Evolutionary conservation across 2,329 filamentous ascomycete species (phyloP).

Genomic region (Colletotrichum paranaense): DNA sequence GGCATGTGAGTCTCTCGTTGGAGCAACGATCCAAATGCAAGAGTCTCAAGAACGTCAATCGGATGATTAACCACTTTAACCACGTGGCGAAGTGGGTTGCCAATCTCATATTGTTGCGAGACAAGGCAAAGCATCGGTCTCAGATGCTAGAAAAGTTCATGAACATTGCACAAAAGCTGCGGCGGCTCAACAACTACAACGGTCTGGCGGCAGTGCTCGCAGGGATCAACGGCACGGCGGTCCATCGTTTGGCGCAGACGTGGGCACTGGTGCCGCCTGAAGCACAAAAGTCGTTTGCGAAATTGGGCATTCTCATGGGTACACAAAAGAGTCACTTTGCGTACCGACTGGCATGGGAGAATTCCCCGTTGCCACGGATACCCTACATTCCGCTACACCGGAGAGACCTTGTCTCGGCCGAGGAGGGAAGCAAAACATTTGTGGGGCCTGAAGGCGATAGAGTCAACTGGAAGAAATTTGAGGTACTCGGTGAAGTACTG

Average conservation of each 20-base stretch:
- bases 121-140: constrained; percentile 95
- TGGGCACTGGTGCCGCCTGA: constrained; percentile 78
- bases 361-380: constrained; percentile 88
- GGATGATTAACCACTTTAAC: constrained; percentile 94
- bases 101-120: constrained; percentile 86
- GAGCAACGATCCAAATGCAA: constrained; percentile 80
- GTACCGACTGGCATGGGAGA: constrained; percentile 98
- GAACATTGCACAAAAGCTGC: constrained; percentile 85
- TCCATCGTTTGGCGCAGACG: constrained; percentile 86
- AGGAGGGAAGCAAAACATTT: constrained; percentile 92
- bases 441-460: constrained; percentile 77
- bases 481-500: constrained; percentile 92
- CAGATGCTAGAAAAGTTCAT: constrained; percentile 96
- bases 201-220: constrained; percentile 93
- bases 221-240: constrained; percentile 87
- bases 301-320: constrained; percentile 91
- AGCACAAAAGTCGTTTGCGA: constrained; percentile 85
- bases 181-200: constrained; percentile 97
- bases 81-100: constrained; percentile 85
- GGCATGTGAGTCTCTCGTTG: constrained; percentile 83
- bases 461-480: constrained; percentile 99
- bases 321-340: constrained; percentile 93
- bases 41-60: constrained; percentile 86
- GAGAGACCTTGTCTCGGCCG: constrained; percentile 89
- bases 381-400: constrained; percentile 93